Evolutionary conservation across 176 grass and related monocot species (phyloP).

Genomic region (Aegilops umbellulata): DNA sequence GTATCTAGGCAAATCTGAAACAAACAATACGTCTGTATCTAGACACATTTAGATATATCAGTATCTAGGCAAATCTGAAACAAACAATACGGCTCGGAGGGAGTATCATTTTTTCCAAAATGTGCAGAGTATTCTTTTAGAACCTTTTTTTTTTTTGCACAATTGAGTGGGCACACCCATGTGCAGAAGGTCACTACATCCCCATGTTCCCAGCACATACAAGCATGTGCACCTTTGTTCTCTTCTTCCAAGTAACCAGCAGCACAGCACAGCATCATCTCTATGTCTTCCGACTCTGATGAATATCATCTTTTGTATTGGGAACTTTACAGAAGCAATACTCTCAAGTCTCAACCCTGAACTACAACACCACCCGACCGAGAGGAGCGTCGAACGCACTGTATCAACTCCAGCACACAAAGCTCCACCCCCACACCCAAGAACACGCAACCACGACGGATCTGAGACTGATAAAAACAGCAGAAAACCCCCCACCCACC

Average conservation of each 20-base stretch:
- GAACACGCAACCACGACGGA: background rate
- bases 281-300: conserved; percentile 5
- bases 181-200: background rate
- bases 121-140: background rate
- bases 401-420: background rate
- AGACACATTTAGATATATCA: no score
- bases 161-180: background rate
- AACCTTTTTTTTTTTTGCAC: background rate
- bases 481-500: background rate
- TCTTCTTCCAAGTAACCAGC: background rate
- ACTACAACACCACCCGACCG: conserved; percentile 24
- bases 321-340: conserved; percentile 38
- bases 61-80: no score
- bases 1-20: no score
- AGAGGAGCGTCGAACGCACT: background rate
- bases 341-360: conserved; percentile 24
- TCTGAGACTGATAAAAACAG: conserved; percentile 8
- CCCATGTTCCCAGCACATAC: conserved; percentile 1
- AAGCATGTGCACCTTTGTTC: background rate
- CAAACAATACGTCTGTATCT: no score
- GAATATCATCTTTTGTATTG: conserved; percentile 1
- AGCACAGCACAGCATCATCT: background rate
- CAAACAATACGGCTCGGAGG: no score
- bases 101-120: background rate
- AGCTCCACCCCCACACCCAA: background rate